phyloP scores from a whole-genome alignment of 495 filamentous ascomycete species.

The Aspergillus olivimuriae region DNA sequence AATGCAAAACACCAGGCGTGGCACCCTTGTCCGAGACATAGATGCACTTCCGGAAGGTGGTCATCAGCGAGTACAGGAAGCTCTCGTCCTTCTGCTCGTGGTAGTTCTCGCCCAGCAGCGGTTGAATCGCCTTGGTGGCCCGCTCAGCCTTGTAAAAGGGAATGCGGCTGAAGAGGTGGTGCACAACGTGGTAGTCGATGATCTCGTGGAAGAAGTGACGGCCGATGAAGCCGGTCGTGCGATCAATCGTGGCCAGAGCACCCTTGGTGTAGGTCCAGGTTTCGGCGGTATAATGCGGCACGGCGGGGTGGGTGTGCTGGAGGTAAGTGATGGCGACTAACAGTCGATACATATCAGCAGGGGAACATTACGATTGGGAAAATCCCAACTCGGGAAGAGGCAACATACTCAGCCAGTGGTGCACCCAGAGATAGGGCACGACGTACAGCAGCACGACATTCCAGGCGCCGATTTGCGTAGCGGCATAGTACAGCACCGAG shows the following conservation, averaged over 20 bases:
- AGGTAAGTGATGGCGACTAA: constrained; percentile 80
- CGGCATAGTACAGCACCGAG: constrained; percentile 36
- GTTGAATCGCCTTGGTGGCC: constrained; percentile 76
- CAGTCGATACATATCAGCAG: too few species aligned
- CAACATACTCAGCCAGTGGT: constrained; percentile 52
- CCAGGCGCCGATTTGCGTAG: constrained; percentile 41
- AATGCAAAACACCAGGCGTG: constrained; percentile 16
- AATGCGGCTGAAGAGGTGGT: constrained; percentile 80
- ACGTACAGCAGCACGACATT: constrained; percentile 46
- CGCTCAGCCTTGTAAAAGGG: constrained; percentile 91
- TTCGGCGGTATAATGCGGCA: constrained; percentile 74
- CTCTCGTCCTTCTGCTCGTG: constrained; percentile 47
- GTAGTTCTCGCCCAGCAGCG: constrained; percentile 78
- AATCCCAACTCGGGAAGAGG: too few species aligned
- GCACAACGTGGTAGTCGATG: constrained; percentile 86
- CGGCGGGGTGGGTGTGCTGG: constrained; percentile 79
- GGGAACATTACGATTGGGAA: too few species aligned
- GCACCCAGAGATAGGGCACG: constrained; percentile 54
- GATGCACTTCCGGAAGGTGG: constrained; percentile 20
- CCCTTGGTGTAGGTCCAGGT: constrained; percentile 83
- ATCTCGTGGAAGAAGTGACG: constrained; percentile 84
- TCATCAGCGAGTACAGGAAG: constrained; percentile 18
- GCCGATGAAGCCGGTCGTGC: constrained; percentile 84
- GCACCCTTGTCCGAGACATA: constrained; percentile 14
- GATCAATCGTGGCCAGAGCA: constrained; percentile 80